Conservation (phyloP, 305 asterid genomes). For the Stenogyne calaminthoides region DNA sequence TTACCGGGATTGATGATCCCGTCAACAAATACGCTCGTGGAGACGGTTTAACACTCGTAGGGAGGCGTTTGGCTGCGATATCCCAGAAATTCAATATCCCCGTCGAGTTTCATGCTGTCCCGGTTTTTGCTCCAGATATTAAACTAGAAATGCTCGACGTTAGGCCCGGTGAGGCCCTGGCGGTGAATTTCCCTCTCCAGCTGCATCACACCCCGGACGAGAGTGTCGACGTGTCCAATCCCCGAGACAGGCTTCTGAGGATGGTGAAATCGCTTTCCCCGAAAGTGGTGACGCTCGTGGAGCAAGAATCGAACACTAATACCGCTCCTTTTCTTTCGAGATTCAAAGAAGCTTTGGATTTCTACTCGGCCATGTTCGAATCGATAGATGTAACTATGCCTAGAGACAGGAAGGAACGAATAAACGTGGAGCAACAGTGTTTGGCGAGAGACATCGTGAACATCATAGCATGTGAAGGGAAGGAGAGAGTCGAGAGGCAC, state of each 20-base stretch:
- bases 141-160: slow-evolving; percentile 59
- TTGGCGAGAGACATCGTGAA: slow-evolving; percentile 81
- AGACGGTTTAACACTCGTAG: slow-evolving; percentile 57
- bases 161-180: slow-evolving; percentile 71
- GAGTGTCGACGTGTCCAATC: slow-evolving; percentile 78
- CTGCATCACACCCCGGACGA: slow-evolving; percentile 86
- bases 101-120: slow-evolving; percentile 65
- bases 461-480: slow-evolving; percentile 86
- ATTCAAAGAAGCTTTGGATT: slow-evolving; percentile 65
- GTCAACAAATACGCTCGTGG: slow-evolving; percentile 72
- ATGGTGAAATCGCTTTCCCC: slow-evolving; percentile 64
- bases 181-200: slow-evolving; percentile 74
- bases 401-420: slow-evolving; percentile 68
- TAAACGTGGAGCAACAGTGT: slow-evolving; percentile 79
- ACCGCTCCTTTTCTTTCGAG: slow-evolving; percentile 71
- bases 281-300: slow-evolving; percentile 72
- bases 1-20: slow-evolving; percentile 89
- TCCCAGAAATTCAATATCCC: slow-evolving; percentile 66
- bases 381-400: slow-evolving; percentile 68
- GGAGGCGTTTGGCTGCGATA: slow-evolving; percentile 48
- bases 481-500: slow-evolving; percentile 77
- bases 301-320: slow-evolving; percentile 86
- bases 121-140: slow-evolving; percentile 62
- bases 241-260: slow-evolving; percentile 70
- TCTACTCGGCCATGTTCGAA: slow-evolving; percentile 77